A percentile compares a stretch with the other conserved stretches of the same genome.
Evolutionary conservation across 2,329 filamentous ascomycete species (phyloP).

Genomic region (Fusarium abutilonis): DNA sequence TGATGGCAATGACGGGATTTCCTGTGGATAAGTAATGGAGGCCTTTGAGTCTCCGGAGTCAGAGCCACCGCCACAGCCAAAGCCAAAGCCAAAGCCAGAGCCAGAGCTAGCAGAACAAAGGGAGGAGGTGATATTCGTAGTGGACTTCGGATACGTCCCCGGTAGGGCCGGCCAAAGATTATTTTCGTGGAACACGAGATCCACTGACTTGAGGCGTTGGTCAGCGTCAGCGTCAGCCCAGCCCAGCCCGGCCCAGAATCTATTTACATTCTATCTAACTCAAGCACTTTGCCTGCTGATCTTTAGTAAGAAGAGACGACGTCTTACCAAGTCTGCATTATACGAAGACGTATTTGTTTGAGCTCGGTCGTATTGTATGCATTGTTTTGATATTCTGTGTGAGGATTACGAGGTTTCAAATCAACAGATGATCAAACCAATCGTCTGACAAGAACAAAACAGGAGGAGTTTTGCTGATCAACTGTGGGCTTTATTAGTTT

Average conservation of each 20-base stretch:
- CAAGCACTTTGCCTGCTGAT: conserved; percentile 22
- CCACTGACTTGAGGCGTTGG: conserved; percentile 20
- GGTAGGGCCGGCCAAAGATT: conserved; percentile 27
- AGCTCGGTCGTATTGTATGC: conserved; percentile 2
- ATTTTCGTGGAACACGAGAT: conserved; percentile 37
- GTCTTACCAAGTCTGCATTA: conserved; percentile 26
- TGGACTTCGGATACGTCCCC: conserved; percentile 29
- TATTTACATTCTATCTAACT: background rate
- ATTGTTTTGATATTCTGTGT: background rate
- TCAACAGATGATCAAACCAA: background rate
- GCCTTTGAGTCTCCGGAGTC: conserved; percentile 3
- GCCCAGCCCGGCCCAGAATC: conserved; percentile 5
- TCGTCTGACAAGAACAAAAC: background rate
- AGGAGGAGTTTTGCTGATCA: background rate
- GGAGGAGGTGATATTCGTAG: conserved; percentile 24
- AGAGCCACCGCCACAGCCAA: conserved; percentile 1
- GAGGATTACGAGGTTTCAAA: conserved; percentile 1
- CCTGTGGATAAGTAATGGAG: conserved; percentile 27
- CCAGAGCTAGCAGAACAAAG: conserved; percentile 21
- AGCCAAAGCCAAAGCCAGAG: no score
- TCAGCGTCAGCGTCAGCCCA: conserved; percentile 21
- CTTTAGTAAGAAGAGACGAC: conserved; percentile 7
- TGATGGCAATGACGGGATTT: conserved; percentile 23
- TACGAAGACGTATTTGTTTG: background rate
- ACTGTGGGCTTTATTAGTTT: background rate